These are phyloP conservation scores for Xylariomycetidae sp. DNA, from an alignment of 2,329 filamentous ascomycete genomes.

Conservation along the genomic window DNA sequence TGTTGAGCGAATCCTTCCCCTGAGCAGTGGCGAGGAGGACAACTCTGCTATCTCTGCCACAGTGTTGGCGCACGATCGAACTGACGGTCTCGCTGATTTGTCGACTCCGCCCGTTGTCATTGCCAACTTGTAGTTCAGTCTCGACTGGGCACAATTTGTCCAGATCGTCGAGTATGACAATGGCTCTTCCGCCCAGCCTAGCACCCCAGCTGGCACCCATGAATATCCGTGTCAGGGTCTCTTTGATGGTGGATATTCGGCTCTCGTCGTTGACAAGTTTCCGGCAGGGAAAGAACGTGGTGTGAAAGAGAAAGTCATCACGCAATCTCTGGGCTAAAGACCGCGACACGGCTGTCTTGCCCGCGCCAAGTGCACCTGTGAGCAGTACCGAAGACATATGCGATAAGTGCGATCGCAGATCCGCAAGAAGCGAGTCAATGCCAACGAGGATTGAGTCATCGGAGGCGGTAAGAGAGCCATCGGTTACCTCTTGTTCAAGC, in stretches of 20 bases:
- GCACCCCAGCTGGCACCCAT: slow-evolving; percentile 89
- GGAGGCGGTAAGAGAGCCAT: slow-evolving; percentile 49
- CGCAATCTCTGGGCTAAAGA: slow-evolving; percentile 69
- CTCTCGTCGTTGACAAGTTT: slow-evolving; percentile 88
- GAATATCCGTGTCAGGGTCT: slow-evolving; percentile 77
- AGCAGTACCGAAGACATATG: slow-evolving; percentile 86
- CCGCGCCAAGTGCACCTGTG: slow-evolving; percentile 82
- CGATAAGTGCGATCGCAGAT: slow-evolving; percentile 68
- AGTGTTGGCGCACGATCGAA: slow-evolving; percentile 77
- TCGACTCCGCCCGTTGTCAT: slow-evolving; percentile 86
- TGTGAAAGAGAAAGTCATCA: slow-evolving; percentile 69
- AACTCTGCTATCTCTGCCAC: slow-evolving; percentile 70
- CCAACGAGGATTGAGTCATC: slow-evolving; percentile 65
- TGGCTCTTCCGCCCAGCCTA: slow-evolving; percentile 70
- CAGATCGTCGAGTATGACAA: slow-evolving; percentile 88
- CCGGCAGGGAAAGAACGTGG: slow-evolving; percentile 79
- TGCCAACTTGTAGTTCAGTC: slow-evolving; percentile 88
- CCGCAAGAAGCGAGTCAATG: slow-evolving; percentile 69
- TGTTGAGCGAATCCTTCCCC: slow-evolving; percentile 87
- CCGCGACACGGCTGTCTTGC: slow-evolving; percentile 78
- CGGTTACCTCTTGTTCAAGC: slow-evolving; percentile 36
- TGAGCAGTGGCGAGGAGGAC: slow-evolving; percentile 87
- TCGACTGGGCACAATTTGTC: slow-evolving; percentile 91
- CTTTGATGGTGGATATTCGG: slow-evolving; percentile 82
- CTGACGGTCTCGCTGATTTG: slow-evolving; percentile 88